A percentile compares a stretch with the other conserved stretches of the same genome.
Conservation (phyloP, 768 basidiomycete species). For the Mycena haematopus region DNA sequence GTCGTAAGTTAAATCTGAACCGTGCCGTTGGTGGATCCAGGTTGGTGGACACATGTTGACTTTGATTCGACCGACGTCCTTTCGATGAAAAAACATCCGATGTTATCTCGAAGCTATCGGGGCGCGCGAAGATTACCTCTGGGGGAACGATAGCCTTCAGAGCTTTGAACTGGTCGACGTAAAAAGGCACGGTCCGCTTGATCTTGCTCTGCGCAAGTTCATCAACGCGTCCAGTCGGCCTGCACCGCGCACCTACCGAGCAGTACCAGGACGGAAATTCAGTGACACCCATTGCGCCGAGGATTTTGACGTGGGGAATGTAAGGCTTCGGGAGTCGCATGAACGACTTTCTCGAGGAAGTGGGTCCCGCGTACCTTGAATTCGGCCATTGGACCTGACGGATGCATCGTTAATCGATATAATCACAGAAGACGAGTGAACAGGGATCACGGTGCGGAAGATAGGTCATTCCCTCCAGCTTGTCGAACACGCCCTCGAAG, state of each 20-base stretch:
- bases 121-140: conserved; percentile 45
- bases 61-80: conserved; percentile 75
- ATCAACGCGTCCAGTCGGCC: conserved; percentile 25
- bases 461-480: conserved; percentile 65
- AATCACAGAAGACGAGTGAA: conserved; percentile 20
- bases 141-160: conserved; percentile 62
- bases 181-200: conserved; percentile 64
- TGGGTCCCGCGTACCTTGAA: conserved; percentile 51
- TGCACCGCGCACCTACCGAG: conserved; percentile 38
- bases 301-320: conserved; percentile 52
- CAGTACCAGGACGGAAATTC: conserved; percentile 51
- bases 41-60: conserved; percentile 74
- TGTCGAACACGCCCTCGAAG: conserved; percentile 72
- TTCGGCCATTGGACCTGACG: conserved; percentile 49
- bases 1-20: conserved; percentile 62
- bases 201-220: conserved; percentile 60
- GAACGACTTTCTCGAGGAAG: conserved; percentile 4
- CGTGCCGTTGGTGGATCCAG: conserved; percentile 75
- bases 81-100: conserved; percentile 5
- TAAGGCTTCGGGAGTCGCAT: conserved; percentile 41
- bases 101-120: conserved; percentile 12
- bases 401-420: conserved; percentile 9
- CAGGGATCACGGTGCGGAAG: conserved; percentile 52
- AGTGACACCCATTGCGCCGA: conserved; percentile 47
- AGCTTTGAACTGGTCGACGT: conserved; percentile 66